Base-by-base conservation (phyloP, 2,329 filamentous ascomycete genomes). In the Talaromyces sp. region DNA sequence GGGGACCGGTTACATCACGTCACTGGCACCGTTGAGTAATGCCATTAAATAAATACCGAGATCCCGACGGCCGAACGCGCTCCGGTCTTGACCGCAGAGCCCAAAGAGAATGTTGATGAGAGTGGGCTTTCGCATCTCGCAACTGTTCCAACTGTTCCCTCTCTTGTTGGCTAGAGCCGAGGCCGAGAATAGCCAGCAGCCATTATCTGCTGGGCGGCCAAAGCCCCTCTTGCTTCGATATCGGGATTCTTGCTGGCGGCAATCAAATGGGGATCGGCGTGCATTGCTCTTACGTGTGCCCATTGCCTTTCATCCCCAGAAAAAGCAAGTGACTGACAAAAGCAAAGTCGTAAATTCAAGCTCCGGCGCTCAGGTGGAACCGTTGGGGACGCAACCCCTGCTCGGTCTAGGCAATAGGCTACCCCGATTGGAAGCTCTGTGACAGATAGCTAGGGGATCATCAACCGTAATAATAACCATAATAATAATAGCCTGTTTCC, bases 301-400 rank as follows among this genome's bases (percentile, higher is more conserved):
- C 44, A 14, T 9, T n/a, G 10, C 44, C 44, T 47, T 47, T 47
- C 7, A 9, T 18, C n/a, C 1, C 6, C n/a, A 18, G n/a, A 27
- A 47, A 47, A 27, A 27, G 44, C 44, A 18, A 47, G 44, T 47
- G 8, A 27, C 28, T 47, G 36, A 34, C 54, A 64, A 62, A n/a
- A 36, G 34, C 34, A 36, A 40, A 36, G n/a, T 40, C 5, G 36
- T n/a, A 40, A 40, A 40, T n/a, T 40, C 16, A 5, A n/a, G 36
- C 5, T 7, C 0, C 36, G 14, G 36, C 36, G 36, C 36, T 40
- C 34, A 14, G 34, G 16, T 14, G 16, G 34, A 36, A 36, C 34
- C 34, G 14, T 36, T 36, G 34, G 34, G 34, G 33, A 36, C 33
- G 33, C 33, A 36, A 36, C 14, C 23, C 23, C 10, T 36, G 16